Conservation (phyloP, 805 yeast species). For the Candida insectorum region DNA sequence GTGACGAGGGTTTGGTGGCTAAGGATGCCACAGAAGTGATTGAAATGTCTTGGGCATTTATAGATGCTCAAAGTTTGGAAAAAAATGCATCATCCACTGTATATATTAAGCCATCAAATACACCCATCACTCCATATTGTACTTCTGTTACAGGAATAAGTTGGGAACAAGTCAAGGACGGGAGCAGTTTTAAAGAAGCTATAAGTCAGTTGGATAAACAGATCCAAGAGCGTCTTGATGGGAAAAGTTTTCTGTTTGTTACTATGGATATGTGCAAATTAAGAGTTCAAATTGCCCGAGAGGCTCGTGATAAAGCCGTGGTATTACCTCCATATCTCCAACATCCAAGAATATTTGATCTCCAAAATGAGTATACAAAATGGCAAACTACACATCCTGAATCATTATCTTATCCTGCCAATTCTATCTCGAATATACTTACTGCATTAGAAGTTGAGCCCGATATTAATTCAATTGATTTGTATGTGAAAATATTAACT, state of each 20-base stretch:
- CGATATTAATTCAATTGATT: constrained; percentile 24
- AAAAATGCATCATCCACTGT: constrained; percentile 41
- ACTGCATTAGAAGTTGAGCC: constrained; percentile 46
- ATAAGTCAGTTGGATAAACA: constrained; percentile 49
- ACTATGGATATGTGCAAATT: constrained; percentile 67
- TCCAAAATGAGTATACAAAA: constrained; percentile 66
- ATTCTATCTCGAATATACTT: constrained; percentile 37
- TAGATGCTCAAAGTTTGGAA: constrained; percentile 52
- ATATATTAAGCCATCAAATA: constrained; percentile 57
- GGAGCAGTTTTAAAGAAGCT: constrained; percentile 63
- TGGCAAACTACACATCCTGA: constrained; percentile 67
- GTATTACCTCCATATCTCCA: constrained; percentile 71
- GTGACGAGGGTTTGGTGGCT: constrained; percentile 52
- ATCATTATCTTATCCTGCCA: constrained; percentile 30
- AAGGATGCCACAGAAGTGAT: constrained; percentile 68
- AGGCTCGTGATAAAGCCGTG: constrained; percentile 73
- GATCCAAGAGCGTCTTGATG: constrained; percentile 42
- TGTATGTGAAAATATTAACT: constrained; percentile 43
- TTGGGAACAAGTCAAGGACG: constrained; percentile 59
- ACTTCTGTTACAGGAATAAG: constrained; percentile 50
- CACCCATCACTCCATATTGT: constrained; percentile 62
- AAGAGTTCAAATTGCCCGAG: constrained; percentile 74
- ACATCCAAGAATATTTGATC: constrained; percentile 73
- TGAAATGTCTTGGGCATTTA: constrained; percentile 63
- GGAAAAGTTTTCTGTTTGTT: constrained; percentile 59